Evolutionary conservation across 164 flowering plant genomes (phyloP).

Genomic region (Sextonia rubra): DNA sequence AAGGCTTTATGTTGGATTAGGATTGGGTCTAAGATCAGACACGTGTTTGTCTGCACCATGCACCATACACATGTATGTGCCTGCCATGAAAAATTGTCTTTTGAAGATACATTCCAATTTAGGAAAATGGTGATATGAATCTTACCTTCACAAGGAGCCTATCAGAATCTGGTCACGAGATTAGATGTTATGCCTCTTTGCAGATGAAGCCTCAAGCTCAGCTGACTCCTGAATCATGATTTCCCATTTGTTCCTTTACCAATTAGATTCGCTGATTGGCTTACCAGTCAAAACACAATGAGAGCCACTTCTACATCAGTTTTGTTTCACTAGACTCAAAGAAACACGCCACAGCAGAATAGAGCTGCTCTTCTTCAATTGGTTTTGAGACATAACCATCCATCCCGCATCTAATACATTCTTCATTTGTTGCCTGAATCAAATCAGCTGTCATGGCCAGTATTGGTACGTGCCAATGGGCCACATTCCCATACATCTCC

Average conservation of each 20-base stretch:
- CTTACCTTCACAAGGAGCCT: slow-evolving; percentile 18
- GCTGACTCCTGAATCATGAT: background rate
- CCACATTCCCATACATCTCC: slow-evolving; percentile 28
- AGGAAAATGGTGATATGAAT: background rate
- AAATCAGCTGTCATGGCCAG: slow-evolving; percentile 98
- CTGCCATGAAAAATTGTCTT: background rate
- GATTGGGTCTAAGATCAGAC: background rate
- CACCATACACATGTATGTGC: background rate
- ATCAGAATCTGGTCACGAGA: background rate
- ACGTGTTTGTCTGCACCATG: background rate
- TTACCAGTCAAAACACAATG: background rate
- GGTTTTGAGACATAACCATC: slow-evolving; percentile 91
- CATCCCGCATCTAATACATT: slow-evolving; percentile 77
- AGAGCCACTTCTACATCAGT: slow-evolving; percentile 3
- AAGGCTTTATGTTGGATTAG: no score
- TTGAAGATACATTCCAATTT: background rate
- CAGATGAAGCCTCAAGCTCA: slow-evolving; percentile 4
- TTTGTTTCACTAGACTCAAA: slow-evolving; percentile 40
- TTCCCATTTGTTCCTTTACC: background rate
- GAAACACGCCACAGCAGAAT: slow-evolving; percentile 61
- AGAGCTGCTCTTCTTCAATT: slow-evolving; percentile 77
- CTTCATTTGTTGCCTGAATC: slow-evolving; percentile 64
- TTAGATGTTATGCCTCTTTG: background rate
- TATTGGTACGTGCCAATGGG: slow-evolving; percentile 75
- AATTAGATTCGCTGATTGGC: slow-evolving; percentile 10